Evolutionary conservation across 139 green algal genomes (phyloP), one percentile per base, ranked within the genome.

Genomic region (Choricystis sp.): DNA sequence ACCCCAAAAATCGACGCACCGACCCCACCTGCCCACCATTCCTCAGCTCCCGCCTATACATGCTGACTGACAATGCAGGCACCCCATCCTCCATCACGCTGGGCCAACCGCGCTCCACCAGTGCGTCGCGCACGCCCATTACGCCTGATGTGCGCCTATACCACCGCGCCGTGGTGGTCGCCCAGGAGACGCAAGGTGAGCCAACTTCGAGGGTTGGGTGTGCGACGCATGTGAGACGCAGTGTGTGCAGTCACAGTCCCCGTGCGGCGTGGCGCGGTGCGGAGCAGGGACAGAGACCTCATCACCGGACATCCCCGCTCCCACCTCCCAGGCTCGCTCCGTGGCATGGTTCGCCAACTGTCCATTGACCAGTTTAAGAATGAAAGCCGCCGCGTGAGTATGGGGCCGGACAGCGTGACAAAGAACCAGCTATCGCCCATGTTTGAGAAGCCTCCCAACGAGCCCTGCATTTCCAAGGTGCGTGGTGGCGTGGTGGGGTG

Each of bases 351-450:
- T 52, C 70, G 89, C 40, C 86, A 98, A 82, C 80, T 99, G 49
- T 91, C 77, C 2, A 96, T 99, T 24, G 93, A 98, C 69, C 89
- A 96, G 81, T 94, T 99, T 72, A 88, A 99, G 74, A 96, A 98
- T 59, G 93, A 99, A 75, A 82, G 82, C 2, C 75, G 89, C 56
- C 75, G 91, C 22, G 89, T 98, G 31, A 83, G 74, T 63, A 71
- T 79, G 64, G 64, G 72, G 19, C 70, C 64, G 2, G 62, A 76
- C 19, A 30, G 25, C 21, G 55, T 27, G 4, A 28, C 26, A 19
- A 68, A 67, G 66, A 52, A 52, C 40, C 40, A 16, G 40, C 40
- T 16, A 16, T 52, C 24, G 20, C 76, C 76, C 3, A 55, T 83
- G 28, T 75, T 85, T 63, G 75, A 83, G 58, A 69, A 83, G 24